Base-by-base conservation (phyloP, 2,329 filamentous ascomycete species). In the Talaromyces sp. region DNA sequence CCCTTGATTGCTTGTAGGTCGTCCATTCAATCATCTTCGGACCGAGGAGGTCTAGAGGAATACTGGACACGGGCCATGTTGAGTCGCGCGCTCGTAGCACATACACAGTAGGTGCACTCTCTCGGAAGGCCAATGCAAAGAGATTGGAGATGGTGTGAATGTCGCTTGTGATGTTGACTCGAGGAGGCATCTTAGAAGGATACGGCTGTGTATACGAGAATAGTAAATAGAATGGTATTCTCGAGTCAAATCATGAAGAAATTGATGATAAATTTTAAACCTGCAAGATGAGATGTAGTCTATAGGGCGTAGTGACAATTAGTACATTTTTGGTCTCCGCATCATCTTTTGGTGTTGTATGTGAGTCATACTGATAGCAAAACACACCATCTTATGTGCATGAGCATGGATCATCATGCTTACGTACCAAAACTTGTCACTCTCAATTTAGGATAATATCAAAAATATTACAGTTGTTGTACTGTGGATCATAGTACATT, bases 21-120 rank as follows among this genome's bases (percentile, higher is more conserved):
- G 54, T 62, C 64, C 59, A 50, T 5, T 65, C 52, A 2, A 62
- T 3, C 52, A 65, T 59, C 24, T 52, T 62, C n/a, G 64, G 64
- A 22, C 47, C 22, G 1, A 62, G n/a, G 16, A 65, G 22, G 2
- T 62, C 52, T 24, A 62, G 1, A 2, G 64, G 64, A 37, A 65
- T 59, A 3, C 33, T 59, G 2, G 64, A 58, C 4, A 54, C 60
- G n/a, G 59, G 59, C 64, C 64, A 65, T 59, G 50, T 43, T 14
- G 64, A 62, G n/a, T 54, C 41, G 14, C 24, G 43, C n/a, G n/a
- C 33, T 13, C 59, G 64, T 14, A 52, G 16, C 4, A 65, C 52
- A 31, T 52, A 65, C 3, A 52, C 52, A 10, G 48, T 62, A 27
- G 56, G 31, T 27, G 64, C 22, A 24, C 5, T 39, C 4, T 59